phyloP scores from a whole-genome alignment of 495 filamentous ascomycete genomes.

The Clohesyomyces aquaticus region DNA sequence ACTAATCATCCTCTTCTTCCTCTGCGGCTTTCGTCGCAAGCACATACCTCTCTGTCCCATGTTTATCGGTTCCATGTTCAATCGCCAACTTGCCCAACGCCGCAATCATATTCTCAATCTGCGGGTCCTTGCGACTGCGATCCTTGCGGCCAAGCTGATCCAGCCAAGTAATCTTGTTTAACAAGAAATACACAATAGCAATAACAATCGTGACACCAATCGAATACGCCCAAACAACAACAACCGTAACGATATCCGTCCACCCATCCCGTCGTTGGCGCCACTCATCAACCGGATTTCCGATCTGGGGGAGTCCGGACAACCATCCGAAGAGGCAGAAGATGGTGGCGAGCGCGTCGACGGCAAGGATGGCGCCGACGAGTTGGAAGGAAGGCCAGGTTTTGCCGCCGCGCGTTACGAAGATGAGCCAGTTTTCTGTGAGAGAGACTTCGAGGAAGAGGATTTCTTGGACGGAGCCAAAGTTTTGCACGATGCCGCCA shows the following conservation, averaged over 20 bases:
- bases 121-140: constrained; percentile 70
- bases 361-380: constrained; percentile 69
- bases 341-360: constrained; percentile 70
- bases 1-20: constrained; percentile 69
- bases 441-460: constrained; percentile 75
- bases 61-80: constrained; percentile 64
- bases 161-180: constrained; percentile 68
- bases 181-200: constrained; percentile 75
- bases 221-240: constrained; percentile 77
- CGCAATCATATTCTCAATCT: constrained; percentile 80
- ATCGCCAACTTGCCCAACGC: constrained; percentile 76
- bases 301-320: constrained; percentile 51
- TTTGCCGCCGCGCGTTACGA: constrained; percentile 73
- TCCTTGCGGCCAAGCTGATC: constrained; percentile 81
- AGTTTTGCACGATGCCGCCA: constrained; percentile 76
- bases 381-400: constrained; percentile 76
- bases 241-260: constrained; percentile 75
- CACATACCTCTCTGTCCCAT: constrained; percentile 63
- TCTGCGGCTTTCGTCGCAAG: constrained; percentile 65
- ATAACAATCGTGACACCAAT: constrained; percentile 78
- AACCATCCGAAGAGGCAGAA: constrained; percentile 78
- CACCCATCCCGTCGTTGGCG: constrained; percentile 62
- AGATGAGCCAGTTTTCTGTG: constrained; percentile 81
- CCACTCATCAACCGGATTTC: constrained; percentile 52
- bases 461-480: constrained; percentile 70